These are phyloP conservation scores for Suillus variegatus DNA, from an alignment of 768 basidiomycete genomes.

Conservation along the genomic window DNA sequence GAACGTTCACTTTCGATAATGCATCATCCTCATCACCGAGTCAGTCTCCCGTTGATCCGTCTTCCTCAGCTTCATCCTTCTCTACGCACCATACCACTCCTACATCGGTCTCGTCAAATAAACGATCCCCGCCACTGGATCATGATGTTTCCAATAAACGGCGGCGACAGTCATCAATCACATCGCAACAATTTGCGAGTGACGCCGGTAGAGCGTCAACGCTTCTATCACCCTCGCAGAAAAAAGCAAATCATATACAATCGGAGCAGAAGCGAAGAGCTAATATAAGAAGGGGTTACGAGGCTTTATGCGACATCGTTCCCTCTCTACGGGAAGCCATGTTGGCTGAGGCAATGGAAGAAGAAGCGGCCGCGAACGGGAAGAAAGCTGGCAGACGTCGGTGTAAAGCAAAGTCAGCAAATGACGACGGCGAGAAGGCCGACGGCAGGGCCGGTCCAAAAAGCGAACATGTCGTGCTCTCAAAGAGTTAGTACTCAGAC, in stretches of 20 bases:
- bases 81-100: slow-evolving; percentile 12
- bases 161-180: slow-evolving; percentile 23
- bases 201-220: slow-evolving; percentile 19
- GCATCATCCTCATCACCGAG: slow-evolving; percentile 28
- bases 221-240: slow-evolving; percentile 80
- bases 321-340: slow-evolving; percentile 84
- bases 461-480: slow-evolving; percentile 87
- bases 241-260: slow-evolving; percentile 92
- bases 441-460: slow-evolving; percentile 89
- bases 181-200: slow-evolving; percentile 13
- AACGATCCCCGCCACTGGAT: slow-evolving; percentile 29
- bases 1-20: slow-evolving; percentile 15
- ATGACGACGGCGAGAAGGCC: slow-evolving; percentile 58
- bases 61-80: slow-evolving; percentile 19
- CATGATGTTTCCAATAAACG: slow-evolving; percentile 34
- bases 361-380: slow-evolving; percentile 40
- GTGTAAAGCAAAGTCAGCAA: slow-evolving; percentile 39
- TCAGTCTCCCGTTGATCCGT: slow-evolving; percentile 23
- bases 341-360: slow-evolving; percentile 52
- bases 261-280: slow-evolving; percentile 93
- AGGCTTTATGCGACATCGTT: slow-evolving; percentile 81
- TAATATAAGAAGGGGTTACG: slow-evolving; percentile 88
- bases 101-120: slow-evolving; percentile 16
- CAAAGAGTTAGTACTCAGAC: slow-evolving; percentile 66
- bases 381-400: slow-evolving; percentile 38